These are phyloP conservation scores for Suhomyces choctaworum DNA, from an alignment of 1,139 yeast genomes.

Conservation along the genomic window DNA sequence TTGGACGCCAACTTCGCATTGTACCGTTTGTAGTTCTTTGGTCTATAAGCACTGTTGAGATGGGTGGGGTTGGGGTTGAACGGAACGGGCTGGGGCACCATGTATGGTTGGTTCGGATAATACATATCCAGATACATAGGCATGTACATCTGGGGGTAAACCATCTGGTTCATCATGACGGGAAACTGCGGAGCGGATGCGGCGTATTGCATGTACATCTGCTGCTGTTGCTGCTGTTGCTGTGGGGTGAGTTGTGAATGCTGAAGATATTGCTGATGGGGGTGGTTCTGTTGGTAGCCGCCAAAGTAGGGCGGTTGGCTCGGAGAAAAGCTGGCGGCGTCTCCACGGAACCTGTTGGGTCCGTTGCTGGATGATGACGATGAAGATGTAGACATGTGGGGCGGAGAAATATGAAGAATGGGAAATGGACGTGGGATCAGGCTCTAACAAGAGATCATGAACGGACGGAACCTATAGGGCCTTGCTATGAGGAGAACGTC, in stretches of 20 bases:
- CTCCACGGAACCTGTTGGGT: constrained; percentile 44
- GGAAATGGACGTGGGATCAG: no score
- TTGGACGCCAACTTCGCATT: constrained; percentile 10
- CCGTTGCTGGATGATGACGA: constrained; percentile 29
- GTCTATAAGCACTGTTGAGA: constrained; percentile 10
- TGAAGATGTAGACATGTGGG: constrained; percentile 14
- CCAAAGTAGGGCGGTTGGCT: constrained; percentile 21
- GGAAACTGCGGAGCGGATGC: constrained; percentile 16
- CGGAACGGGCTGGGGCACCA: constrained; percentile 18
- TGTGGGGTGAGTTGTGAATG: constrained; percentile 23
- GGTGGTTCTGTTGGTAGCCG: constrained; percentile 17
- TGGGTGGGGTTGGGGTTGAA: constrained; percentile 13
- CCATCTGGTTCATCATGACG: constrained; percentile 18
- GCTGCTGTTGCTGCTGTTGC: constrained; percentile 19
- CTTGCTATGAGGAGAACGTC: no score
- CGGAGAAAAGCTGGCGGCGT: constrained; percentile 45
- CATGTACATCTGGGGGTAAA: constrained; percentile 20
- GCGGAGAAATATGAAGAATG: constrained; percentile 8
- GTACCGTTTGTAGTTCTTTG: constrained; percentile 11
- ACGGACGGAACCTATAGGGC: no score
- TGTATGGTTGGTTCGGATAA: constrained; percentile 18
- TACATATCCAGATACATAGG: constrained; percentile 20
- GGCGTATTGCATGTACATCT: constrained; percentile 18
- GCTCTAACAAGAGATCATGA: no score
- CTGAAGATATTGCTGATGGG: constrained; percentile 22